A percentile compares a stretch with the other conserved stretches of the same genome.
phyloP scores from a whole-genome alignment of 805 yeast species.

The Metschnikowia dekortorum region DNA sequence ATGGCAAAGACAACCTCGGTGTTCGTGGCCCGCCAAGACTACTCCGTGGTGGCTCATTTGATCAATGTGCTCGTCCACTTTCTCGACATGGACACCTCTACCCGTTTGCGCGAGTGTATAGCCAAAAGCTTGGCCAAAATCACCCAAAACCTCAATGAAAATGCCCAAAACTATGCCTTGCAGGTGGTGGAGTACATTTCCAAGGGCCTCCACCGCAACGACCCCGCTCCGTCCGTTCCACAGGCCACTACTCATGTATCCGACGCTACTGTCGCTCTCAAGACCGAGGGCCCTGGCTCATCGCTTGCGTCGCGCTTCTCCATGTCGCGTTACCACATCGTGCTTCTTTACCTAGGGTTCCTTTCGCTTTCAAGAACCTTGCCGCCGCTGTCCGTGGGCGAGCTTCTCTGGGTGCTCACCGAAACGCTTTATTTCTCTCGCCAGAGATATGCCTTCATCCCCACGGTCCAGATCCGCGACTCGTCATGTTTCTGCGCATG shows the following conservation, averaged over 20 bases:
- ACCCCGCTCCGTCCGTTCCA: neutral
- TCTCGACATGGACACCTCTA: slow-evolving; percentile 43
- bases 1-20: slow-evolving; percentile 25
- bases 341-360: slow-evolving; percentile 52
- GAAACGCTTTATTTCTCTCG: slow-evolving; percentile 55
- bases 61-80: slow-evolving; percentile 36
- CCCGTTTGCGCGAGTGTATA: slow-evolving; percentile 55
- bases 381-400: slow-evolving; percentile 21
- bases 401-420: slow-evolving; percentile 37
- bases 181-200: slow-evolving; percentile 39
- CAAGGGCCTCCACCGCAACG: neutral
- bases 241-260: no score
- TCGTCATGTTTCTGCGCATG: slow-evolving; percentile 83
- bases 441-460: slow-evolving; percentile 42
- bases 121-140: slow-evolving; percentile 64
- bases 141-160: slow-evolving; percentile 26
- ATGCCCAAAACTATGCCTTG: slow-evolving; percentile 34
- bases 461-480: slow-evolving; percentile 74
- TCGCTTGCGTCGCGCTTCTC: slow-evolving; percentile 27
- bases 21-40: slow-evolving; percentile 22
- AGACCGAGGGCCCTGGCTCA: neutral
- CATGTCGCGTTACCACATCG: slow-evolving; percentile 52
- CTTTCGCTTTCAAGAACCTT: slow-evolving; percentile 25
- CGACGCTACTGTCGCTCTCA: no score
- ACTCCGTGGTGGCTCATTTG: slow-evolving; percentile 43